Conservation (phyloP, 306 rosid species). For the Glycine soja region DNA sequence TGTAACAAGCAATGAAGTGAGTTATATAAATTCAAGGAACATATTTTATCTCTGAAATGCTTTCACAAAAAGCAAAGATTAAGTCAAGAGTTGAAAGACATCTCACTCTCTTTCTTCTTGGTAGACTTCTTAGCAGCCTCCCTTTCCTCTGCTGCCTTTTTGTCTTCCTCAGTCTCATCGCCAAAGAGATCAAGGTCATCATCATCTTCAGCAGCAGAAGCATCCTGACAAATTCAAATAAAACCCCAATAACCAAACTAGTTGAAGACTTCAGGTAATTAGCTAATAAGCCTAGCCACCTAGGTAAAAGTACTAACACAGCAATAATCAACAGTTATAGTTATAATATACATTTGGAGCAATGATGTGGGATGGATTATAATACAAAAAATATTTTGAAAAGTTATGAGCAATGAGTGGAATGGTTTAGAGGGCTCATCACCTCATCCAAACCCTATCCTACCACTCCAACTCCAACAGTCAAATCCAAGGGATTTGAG, state of each 20-base stretch:
- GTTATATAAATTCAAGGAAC: neutral
- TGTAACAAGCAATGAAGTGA: too few species aligned
- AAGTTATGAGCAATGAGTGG: neutral
- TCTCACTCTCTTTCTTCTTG: slow-evolving; percentile 88
- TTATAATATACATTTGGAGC: neutral
- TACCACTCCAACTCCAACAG: neutral
- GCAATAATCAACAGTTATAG: neutral
- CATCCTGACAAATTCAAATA: slow-evolving; percentile 52
- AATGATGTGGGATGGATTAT: neutral
- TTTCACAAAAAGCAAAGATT: neutral
- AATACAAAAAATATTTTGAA: neutral
- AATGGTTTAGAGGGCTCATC: neutral
- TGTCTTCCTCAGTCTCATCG: slow-evolving; percentile 88
- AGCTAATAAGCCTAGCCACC: neutral
- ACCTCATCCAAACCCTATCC: neutral
- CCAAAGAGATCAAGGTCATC: slow-evolving; percentile 87
- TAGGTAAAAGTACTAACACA: neutral
- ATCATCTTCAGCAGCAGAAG: slow-evolving; percentile 57
- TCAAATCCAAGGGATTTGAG: too few species aligned
- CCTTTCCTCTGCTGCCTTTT: slow-evolving; percentile 78
- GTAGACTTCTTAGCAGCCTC: slow-evolving; percentile 73
- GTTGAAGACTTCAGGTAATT: neutral
- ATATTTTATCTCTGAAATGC: neutral
- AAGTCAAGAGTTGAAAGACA: neutral
- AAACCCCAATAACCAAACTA: neutral